These are phyloP conservation scores for Lodderomyces beijingensis DNA, from an alignment of 1,139 yeast species.

Conservation along the genomic window DNA sequence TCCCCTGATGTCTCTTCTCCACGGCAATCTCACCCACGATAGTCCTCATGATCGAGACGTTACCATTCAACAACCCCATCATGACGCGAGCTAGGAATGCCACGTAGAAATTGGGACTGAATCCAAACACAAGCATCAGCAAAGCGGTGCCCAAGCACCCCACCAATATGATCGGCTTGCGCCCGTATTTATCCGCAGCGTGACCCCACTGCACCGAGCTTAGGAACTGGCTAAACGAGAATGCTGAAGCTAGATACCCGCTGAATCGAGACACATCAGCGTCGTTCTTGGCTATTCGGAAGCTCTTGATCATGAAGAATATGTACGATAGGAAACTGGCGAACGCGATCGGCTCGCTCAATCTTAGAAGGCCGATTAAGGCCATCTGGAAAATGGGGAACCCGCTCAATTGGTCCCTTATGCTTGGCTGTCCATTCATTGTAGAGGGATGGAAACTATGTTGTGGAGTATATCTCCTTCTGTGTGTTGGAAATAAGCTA, in stretches of 20 bases:
- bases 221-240: slow-evolving; percentile 51
- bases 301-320: slow-evolving; percentile 59
- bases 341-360: slow-evolving; percentile 61
- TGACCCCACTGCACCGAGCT: slow-evolving; percentile 60
- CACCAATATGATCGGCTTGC: slow-evolving; percentile 50
- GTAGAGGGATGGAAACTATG: no score
- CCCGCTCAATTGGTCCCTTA: slow-evolving; percentile 26
- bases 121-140: slow-evolving; percentile 50
- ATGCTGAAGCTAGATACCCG: slow-evolving; percentile 54
- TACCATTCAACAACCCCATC: slow-evolving; percentile 59
- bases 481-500: no score
- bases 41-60: slow-evolving; percentile 58
- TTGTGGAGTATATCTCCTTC: no score
- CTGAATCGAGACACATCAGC: slow-evolving; percentile 53
- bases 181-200: slow-evolving; percentile 51
- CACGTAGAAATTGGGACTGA: slow-evolving; percentile 44
- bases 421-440: slow-evolving; percentile 6
- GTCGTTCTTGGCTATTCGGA: slow-evolving; percentile 47
- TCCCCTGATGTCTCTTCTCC: slow-evolving; percentile 54
- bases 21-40: slow-evolving; percentile 56
- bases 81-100: slow-evolving; percentile 50
- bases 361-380: slow-evolving; percentile 42
- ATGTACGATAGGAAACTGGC: slow-evolving; percentile 63
- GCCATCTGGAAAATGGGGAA: slow-evolving; percentile 51
- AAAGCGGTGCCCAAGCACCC: slow-evolving; percentile 50